Conservation (phyloP, 78 protist species). For the Protostelium mycophagum region DNA sequence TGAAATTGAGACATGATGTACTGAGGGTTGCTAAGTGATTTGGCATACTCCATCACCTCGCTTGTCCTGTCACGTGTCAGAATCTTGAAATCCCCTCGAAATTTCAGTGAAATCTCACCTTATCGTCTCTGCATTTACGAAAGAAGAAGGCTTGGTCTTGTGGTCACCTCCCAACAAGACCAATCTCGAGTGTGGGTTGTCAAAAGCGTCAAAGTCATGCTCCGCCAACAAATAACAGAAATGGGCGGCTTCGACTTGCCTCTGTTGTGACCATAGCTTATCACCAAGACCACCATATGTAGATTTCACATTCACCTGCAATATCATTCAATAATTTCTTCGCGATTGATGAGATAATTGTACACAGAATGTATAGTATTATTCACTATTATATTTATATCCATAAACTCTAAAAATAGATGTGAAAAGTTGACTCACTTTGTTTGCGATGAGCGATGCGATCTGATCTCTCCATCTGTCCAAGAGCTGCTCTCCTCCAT, state of each 20-base stretch:
- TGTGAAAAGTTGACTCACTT: background rate
- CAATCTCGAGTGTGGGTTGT: slow-evolving; percentile 43
- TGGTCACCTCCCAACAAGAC: slow-evolving; percentile 56
- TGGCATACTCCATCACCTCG: slow-evolving; percentile 46
- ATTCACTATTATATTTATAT: too few relatives aligned
- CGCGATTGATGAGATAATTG: too few relatives aligned
- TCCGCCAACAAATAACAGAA: slow-evolving; percentile 43
- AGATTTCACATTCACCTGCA: slow-evolving; percentile 12
- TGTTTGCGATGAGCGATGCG: slow-evolving; percentile 37
- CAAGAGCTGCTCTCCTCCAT: background rate
- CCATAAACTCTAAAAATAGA: too few relatives aligned
- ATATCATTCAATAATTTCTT: too few relatives aligned
- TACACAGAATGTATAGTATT: too few relatives aligned
- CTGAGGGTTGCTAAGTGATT: slow-evolving; percentile 49
- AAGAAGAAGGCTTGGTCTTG: slow-evolving; percentile 19
- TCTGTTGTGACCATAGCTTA: slow-evolving; percentile 44
- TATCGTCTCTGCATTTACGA: slow-evolving; percentile 40
- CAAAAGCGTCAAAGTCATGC: slow-evolving; percentile 38
- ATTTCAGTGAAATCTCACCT: slow-evolving; percentile 5
- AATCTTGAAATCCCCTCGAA: too few relatives aligned
- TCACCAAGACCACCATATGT: slow-evolving; percentile 50
- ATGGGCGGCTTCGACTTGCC: slow-evolving; percentile 49
- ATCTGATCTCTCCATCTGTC: slow-evolving; percentile 55
- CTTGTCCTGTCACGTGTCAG: background rate
- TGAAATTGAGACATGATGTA: slow-evolving; percentile 2